These are phyloP conservation scores for Chaetomium fimeti DNA, from an alignment of 495 filamentous ascomycete species.

Conservation along the genomic window DNA sequence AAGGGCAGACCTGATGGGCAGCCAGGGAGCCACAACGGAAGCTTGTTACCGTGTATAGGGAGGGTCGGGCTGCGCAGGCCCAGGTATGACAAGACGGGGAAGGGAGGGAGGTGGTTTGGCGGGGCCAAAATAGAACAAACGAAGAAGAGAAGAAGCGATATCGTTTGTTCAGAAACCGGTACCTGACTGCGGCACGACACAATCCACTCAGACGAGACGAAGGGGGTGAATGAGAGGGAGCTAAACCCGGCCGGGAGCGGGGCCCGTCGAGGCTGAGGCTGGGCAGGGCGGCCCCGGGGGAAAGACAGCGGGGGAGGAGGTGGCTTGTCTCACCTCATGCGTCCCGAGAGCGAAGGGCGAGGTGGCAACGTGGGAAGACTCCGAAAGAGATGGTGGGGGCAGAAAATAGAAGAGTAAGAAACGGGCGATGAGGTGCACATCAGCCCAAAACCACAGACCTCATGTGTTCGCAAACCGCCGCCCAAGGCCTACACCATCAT, in stretches of 20 bases:
- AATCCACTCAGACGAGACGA: conserved; percentile 26
- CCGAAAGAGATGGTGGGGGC: conserved; percentile 1
- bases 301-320: conserved; percentile 33
- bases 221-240: conserved; percentile 19
- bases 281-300: conserved; percentile 23
- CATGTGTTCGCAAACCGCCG: conserved; percentile 17
- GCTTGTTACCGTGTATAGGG: no score
- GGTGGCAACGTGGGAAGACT: conserved; percentile 25
- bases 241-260: conserved; percentile 29
- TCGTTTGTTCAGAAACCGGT: conserved; percentile 10
- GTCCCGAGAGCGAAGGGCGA: conserved; percentile 18
- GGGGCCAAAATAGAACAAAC: conserved; percentile 21
- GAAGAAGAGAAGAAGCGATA: conserved; percentile 9
- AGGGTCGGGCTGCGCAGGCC: neutral
- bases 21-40: neutral
- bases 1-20: neutral
- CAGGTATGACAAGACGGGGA: conserved; percentile 13
- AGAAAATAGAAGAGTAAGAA: conserved; percentile 1
- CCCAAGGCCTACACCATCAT: neutral
- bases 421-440: conserved; percentile 8
- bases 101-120: neutral
- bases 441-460: conserved; percentile 7
- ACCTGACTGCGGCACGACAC: conserved; percentile 13
- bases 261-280: conserved; percentile 24
- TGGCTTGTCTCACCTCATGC: conserved; percentile 39